phyloP scores from a whole-genome alignment of 345 rosid species.

The Corchorus capsularis region DNA sequence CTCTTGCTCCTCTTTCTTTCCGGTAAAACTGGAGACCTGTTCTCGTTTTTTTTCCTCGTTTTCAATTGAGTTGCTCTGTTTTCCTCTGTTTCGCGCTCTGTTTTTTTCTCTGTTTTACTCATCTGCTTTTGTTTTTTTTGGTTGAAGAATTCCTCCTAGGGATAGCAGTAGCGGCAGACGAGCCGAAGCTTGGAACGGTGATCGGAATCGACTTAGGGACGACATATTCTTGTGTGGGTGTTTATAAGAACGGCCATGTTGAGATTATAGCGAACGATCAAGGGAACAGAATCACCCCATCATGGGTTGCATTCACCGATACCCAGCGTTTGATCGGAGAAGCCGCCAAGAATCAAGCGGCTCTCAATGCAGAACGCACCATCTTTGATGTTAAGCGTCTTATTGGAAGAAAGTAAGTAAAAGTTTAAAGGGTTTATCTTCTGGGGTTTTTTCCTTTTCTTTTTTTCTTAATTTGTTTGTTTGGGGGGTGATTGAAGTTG shows the following conservation, averaged over 20 bases:
- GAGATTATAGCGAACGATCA: conserved; percentile 54
- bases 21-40: background rate
- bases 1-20: background rate
- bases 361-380: conserved; percentile 25
- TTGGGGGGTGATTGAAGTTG: too few relatives aligned
- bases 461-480: too few relatives aligned
- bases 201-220: conserved; percentile 22
- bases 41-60: background rate
- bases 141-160: conserved; percentile 16
- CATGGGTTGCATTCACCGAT: conserved; percentile 42
- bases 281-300: conserved; percentile 53
- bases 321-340: conserved; percentile 22
- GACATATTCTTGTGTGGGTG: conserved; percentile 39
- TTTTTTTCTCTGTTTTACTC: too few relatives aligned
- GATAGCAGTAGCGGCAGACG: conserved; percentile 16
- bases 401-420: conserved; percentile 29
- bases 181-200: conserved; percentile 4
- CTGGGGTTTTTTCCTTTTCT: too few relatives aligned
- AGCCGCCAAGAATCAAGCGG: conserved; percentile 29
- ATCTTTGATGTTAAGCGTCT: conserved; percentile 30
- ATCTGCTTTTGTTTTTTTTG: background rate
- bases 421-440: background rate
- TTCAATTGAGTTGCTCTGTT: background rate
- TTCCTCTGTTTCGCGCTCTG: background rate
- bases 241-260: conserved; percentile 40